phyloP scores from a whole-genome alignment of 306 rosid genomes.

The Glycine tomentella region DNA sequence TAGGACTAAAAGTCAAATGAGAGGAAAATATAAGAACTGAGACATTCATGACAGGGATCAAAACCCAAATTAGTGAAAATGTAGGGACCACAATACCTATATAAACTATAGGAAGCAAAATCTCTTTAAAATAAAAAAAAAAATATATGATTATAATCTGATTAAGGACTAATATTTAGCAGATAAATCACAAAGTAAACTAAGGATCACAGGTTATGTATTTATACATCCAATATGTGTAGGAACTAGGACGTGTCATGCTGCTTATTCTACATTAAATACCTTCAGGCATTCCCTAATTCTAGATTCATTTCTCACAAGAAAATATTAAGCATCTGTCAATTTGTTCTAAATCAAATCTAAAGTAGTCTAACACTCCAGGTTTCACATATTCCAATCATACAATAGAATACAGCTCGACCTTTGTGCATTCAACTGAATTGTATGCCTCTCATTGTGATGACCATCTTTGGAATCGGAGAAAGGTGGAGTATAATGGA shows the following conservation, averaged over 20 bases:
- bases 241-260: background rate
- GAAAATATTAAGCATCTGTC: constrained; percentile 34
- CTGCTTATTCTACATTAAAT: constrained; percentile 4
- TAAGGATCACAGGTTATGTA: background rate
- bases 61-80: constrained; percentile 21
- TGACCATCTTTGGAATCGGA: constrained; percentile 23
- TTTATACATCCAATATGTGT: constrained; percentile 11
- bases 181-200: constrained; percentile 25
- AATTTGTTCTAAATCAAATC: constrained; percentile 27
- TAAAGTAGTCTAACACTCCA: background rate
- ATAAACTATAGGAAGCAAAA: background rate
- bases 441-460: constrained; percentile 37
- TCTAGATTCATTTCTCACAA: constrained; percentile 30
- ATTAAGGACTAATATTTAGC: constrained; percentile 17
- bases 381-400: constrained; percentile 1
- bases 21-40: background rate
- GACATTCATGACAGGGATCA: background rate
- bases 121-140: background rate
- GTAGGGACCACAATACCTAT: background rate
- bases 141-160: constrained; percentile 14
- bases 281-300: background rate
- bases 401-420: constrained; percentile 16
- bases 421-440: constrained; percentile 21
- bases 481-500: constrained; percentile 35
- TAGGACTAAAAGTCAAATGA: background rate